Evolutionary conservation across 169 alveolate genomes (phyloP), one percentile per base, ranked within the genome.

Genomic region (Pseudocohnilembus persalinus): DNA sequence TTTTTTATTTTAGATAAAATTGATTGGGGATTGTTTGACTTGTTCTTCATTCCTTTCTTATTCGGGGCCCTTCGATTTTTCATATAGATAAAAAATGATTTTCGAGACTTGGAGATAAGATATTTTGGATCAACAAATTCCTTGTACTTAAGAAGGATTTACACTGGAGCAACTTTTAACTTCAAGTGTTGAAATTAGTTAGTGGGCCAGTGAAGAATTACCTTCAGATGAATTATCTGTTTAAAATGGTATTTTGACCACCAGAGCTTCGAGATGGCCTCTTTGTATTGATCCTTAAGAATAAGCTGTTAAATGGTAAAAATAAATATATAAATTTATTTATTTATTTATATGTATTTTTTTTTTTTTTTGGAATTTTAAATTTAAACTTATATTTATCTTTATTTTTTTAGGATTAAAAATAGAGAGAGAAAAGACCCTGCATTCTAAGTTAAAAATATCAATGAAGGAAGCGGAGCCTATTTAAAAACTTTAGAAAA

Each of bases 221-320:
- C 99, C 99, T 29, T 91, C 96, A 30, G 99, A 98, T 82, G 99
- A 98, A 83, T 93, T 97, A 31, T 95, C 98, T 33, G 94, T 97
- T 1, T 97, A 98, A 88, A 97, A 96, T 74, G 99, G 97, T 93
- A 96, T 98, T 74, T 89, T 98, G 72, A 97, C 98, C 24, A 96
- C 97, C 75, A 91, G 96, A 86, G 95, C 98, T 6, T 82, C 93
- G 25, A 95, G 99, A 81, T 98, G 95, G 96, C 99, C 99, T 27
- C 96, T 98, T 1, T 97, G 98, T 77, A 94, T 98, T 35, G 99
- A 98, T 84, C 99, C 99, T 0, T 97, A 97, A 88, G 94, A 95
- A 92, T 95, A 97, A 88, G 98, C 98, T 33, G 97, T 96, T 32
- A 76, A 76, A 34, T 97, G 99, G 99, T 88, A 96, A 32, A 96